Conservation (phyloP, 2,329 filamentous ascomycete genomes). For the Scedosporium aurantiacum region DNA sequence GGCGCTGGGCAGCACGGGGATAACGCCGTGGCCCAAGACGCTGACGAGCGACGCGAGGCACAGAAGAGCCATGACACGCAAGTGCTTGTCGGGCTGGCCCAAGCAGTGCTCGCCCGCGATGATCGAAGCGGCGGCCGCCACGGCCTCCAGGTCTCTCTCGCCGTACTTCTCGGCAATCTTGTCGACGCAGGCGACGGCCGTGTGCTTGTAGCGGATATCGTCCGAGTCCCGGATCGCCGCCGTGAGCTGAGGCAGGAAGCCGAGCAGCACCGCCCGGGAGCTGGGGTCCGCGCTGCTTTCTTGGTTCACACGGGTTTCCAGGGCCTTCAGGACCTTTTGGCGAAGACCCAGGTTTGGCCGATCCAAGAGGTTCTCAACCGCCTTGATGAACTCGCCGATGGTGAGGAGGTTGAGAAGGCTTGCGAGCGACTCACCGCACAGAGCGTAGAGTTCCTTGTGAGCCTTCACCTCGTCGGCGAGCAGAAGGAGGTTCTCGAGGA, state of each 20-base stretch:
- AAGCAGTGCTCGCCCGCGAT: slow-evolving; percentile 70
- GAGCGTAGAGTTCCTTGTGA: slow-evolving; percentile 42
- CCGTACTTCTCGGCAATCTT: slow-evolving; percentile 92
- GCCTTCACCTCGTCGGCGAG: slow-evolving; percentile 55
- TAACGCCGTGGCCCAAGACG: slow-evolving; percentile 74
- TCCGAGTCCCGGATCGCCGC: slow-evolving; percentile 62
- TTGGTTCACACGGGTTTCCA: slow-evolving; percentile 68
- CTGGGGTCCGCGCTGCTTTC: slow-evolving; percentile 57
- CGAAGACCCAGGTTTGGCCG: slow-evolving; percentile 64
- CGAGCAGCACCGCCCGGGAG: slow-evolving; percentile 60
- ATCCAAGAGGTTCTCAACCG: slow-evolving; percentile 71
- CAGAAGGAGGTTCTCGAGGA: slow-evolving; percentile 53
- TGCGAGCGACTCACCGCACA: slow-evolving; percentile 60
- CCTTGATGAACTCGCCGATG: slow-evolving; percentile 78
- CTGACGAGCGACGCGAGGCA: slow-evolving; percentile 85
- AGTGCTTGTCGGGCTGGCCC: slow-evolving; percentile 57
- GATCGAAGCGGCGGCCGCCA: slow-evolving; percentile 62
- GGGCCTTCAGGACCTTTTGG: slow-evolving; percentile 67
- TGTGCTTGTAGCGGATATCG: slow-evolving; percentile 68
- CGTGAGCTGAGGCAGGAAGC: slow-evolving; percentile 70
- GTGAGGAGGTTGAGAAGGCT: slow-evolving; percentile 77
- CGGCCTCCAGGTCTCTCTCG: slow-evolving; percentile 72
- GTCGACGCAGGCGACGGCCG: slow-evolving; percentile 80
- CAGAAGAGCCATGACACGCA: slow-evolving; percentile 74
- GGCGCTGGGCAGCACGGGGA: slow-evolving; percentile 68